Base-by-base conservation (phyloP, 1,139 yeast species). In the Suhomyces bolitotheri region DNA sequence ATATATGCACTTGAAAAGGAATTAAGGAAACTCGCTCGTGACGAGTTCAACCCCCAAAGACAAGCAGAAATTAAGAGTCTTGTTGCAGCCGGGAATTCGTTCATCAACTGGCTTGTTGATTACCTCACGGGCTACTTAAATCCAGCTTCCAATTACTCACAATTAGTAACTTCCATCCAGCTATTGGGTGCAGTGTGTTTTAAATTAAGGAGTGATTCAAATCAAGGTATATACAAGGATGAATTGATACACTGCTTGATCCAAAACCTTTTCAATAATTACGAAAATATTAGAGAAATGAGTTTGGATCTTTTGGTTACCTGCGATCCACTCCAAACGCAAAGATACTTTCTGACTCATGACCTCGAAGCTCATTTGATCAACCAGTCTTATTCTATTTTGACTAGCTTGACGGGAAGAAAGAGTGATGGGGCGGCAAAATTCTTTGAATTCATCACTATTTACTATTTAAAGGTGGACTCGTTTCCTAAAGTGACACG, bases 401-500 rank as follows among this genome's bases (percentile, higher is more conserved):
- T 38, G 17, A 27, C 63, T 5, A 80, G 78, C 33, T 64, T 77
- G 46, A 76, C 80, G 31, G 94, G 90, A 15, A 74, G 89, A 39
- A 78, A 72, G 41, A 83, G 89, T 33, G 97, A 90, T 44, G 82
- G 90, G 16, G 96, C 94, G 7, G 90, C 96, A 0, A 72, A 80
- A 27, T 62, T 82, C 10, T 61, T 82, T 26, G 77, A 75, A 46
- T 71, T 82, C 42, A 43, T 75, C 31, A 71, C 59, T 48, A 54
- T 49, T 31, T 51, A 53, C n/a, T 50, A 50, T 22, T 41, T 38
- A 19, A 14, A 22, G 34, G 43, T 49, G 10, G 47, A 48, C 3
- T 10, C 25, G 6, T 41, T 53, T 5, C 44, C 53, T 10, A 35
- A 40, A 11, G 41, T 48, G 1, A 14, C 41, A n/a, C 49, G 46